These are phyloP conservation scores for Glarea lozoyensis DNA, from an alignment of 495 filamentous ascomycete species.

Conservation along the genomic window DNA sequence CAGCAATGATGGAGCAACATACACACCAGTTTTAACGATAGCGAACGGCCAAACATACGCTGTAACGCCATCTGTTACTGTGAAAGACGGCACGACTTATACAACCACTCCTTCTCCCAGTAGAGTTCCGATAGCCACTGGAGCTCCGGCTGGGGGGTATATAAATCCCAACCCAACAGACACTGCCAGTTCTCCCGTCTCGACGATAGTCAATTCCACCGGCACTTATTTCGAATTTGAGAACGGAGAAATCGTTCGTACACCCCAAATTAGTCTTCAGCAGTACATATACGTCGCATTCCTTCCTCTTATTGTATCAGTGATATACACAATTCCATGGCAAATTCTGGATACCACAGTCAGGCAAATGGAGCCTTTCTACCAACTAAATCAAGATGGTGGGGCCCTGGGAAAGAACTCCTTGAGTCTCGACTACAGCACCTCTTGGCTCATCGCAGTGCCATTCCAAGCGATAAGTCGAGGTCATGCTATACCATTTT, in stretches of 20 bases:
- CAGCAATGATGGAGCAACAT: background rate
- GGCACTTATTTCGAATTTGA: slow-evolving; percentile 7
- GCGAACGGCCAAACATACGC: background rate
- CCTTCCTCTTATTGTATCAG: slow-evolving; percentile 7
- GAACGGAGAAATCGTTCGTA: background rate
- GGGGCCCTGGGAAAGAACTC: slow-evolving; percentile 5
- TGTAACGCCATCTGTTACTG: slow-evolving; percentile 1
- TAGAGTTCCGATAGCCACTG: background rate
- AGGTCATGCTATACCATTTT: slow-evolving; percentile 7
- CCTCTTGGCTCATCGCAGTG: background rate
- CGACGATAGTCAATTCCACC: slow-evolving; percentile 9
- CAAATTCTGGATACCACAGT: slow-evolving; percentile 9
- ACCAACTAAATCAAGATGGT: slow-evolving; percentile 4
- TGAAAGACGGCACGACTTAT: background rate
- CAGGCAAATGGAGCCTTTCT: slow-evolving; percentile 11
- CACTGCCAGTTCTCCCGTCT: background rate
- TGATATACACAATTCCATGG: slow-evolving; percentile 9
- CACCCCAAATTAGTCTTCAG: slow-evolving; percentile 4
- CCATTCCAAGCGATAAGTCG: slow-evolving; percentile 6
- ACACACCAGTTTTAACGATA: background rate
- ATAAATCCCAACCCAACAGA: background rate
- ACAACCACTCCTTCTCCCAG: background rate
- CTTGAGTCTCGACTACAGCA: slow-evolving; percentile 5
- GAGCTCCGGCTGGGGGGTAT: background rate
- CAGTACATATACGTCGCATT: slow-evolving; percentile 9